Base-by-base conservation (phyloP, 1,284 basidiomycete genomes). In the Cerrena zonata region DNA sequence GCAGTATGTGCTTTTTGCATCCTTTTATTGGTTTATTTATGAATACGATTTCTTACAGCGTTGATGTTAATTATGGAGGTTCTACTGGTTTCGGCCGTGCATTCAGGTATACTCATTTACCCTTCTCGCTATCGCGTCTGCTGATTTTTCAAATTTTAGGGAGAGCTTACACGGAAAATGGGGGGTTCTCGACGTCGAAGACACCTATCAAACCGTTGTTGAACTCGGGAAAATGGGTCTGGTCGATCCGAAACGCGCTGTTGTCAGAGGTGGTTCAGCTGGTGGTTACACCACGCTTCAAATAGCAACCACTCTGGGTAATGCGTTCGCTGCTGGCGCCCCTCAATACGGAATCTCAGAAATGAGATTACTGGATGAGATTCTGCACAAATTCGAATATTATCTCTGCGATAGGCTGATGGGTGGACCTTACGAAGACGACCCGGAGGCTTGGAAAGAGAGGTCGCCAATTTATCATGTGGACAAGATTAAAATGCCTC, bases 121-220 rank as follows among this genome's bases (percentile, higher is more conserved):
- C 15, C 30, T n/a, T 34, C 30, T 34, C 30, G 7, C 7, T 15
- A 34, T 7, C 15, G 15, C 30, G 15, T 34, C 15, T 34, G 30
- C 30, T 7, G 71, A 48, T 24, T 46, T 18, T 22, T 36, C 23
- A 37, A 47, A 26, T 42, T 19, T 34, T 30, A 19, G 21, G 5
- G 39, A 46, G 30, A 34, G 7, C 15, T 34, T 89, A 4, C 69
- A 70, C 24, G 73, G 73, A 1, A 63, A 78, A n/a, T 89, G 85
- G 86, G 86, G 86, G 4, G 58, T 84, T 25, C 74, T 79, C n/a
- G 87, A 89, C 58, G 75, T 84, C 0, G 63, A 73, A 1, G 86
- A 89, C 58, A 78, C 76, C 56, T 76, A 80, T n/a, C 62, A 68
- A 7, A 77, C 80, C 2, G 77, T 77, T 3, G 63, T 69, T 37